Evolutionary conservation across 1,284 basidiomycete species (phyloP).

Genomic region (Trichosporon sp.): DNA sequence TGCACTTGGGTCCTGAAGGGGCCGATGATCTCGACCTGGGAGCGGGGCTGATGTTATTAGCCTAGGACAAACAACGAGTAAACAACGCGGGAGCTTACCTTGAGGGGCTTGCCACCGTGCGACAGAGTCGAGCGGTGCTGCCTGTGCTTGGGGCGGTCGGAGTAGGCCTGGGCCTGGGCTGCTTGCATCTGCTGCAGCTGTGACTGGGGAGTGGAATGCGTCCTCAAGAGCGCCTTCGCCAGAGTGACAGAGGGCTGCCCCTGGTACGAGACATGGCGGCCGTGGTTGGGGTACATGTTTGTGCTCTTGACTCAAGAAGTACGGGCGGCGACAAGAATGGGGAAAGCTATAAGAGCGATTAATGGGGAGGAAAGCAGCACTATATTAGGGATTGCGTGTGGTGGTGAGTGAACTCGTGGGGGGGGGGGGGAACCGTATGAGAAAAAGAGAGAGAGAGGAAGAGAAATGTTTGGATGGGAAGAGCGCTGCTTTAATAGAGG

Average conservation of each 20-base stretch:
- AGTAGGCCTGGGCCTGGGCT: not conserved
- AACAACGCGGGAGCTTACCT: not conserved
- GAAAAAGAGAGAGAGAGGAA: not conserved
- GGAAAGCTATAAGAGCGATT: too few relatives aligned
- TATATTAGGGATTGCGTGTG: not conserved
- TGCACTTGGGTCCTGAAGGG: slow-evolving; percentile 9
- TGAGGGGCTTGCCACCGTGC: not conserved
- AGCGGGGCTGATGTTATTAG: not conserved
- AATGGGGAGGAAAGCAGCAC: not conserved
- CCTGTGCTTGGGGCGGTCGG: not conserved
- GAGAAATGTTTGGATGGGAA: not conserved
- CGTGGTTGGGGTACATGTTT: not conserved
- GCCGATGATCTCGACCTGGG: slow-evolving; percentile 9
- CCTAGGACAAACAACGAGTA: not conserved
- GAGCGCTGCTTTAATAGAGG: too few relatives aligned
- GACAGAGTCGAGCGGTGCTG: not conserved
- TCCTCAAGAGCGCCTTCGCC: not conserved
- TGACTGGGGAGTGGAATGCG: not conserved
- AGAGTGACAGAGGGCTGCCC: not conserved
- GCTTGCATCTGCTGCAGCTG: not conserved
- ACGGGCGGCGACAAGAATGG: not conserved
- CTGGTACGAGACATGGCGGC: not conserved
- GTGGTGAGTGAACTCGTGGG: not conserved
- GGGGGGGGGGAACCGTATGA: not conserved
- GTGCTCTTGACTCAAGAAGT: not conserved